phyloP scores from a whole-genome alignment of 768 basidiomycete genomes.

The Kwoniella newhampshirensis region DNA sequence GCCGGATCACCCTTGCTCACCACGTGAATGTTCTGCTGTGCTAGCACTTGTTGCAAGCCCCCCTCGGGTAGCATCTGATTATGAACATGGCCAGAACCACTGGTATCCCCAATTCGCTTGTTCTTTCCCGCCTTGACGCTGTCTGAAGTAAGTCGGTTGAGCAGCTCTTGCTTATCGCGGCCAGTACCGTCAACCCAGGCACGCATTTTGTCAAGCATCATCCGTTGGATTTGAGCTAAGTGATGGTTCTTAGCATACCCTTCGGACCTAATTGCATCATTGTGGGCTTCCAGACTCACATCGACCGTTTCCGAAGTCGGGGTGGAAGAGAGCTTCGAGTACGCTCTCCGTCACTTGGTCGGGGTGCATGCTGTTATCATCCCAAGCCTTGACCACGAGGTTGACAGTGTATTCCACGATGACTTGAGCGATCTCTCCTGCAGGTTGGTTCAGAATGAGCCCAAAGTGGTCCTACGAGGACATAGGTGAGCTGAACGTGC shows the following conservation, averaged over 20 bases:
- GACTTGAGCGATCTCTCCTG: conserved; percentile 69
- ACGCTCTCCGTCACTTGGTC: conserved; percentile 46
- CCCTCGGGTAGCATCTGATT: conserved; percentile 43
- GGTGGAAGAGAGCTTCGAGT: conserved; percentile 51
- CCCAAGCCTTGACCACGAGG: conserved; percentile 77
- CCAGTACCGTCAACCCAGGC: conserved; percentile 37
- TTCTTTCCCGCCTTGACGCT: conserved; percentile 42
- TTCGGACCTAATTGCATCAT: no score
- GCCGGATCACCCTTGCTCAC: conserved; percentile 23
- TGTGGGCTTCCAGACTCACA: no score
- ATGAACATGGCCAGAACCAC: conserved; percentile 43
- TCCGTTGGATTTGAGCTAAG: conserved; percentile 42
- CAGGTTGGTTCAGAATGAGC: conserved; percentile 71
- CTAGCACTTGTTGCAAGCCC: conserved; percentile 47
- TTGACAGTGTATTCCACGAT: conserved; percentile 68
- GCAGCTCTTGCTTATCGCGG: conserved; percentile 41
- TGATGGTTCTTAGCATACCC: no score
- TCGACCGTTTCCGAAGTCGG: conserved; percentile 41
- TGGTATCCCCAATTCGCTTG: conserved; percentile 48
- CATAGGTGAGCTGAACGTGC: no score
- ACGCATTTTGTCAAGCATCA: conserved; percentile 47
- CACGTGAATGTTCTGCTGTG: conserved; percentile 50
- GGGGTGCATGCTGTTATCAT: conserved; percentile 58
- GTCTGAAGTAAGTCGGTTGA: conserved; percentile 44
- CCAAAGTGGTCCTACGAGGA: conserved; percentile 65